Evolutionary conservation across 2,329 filamentous ascomycete genomes (phyloP), one percentile per base, ranked within the genome.

Genomic region (Kalmusia sp.): DNA sequence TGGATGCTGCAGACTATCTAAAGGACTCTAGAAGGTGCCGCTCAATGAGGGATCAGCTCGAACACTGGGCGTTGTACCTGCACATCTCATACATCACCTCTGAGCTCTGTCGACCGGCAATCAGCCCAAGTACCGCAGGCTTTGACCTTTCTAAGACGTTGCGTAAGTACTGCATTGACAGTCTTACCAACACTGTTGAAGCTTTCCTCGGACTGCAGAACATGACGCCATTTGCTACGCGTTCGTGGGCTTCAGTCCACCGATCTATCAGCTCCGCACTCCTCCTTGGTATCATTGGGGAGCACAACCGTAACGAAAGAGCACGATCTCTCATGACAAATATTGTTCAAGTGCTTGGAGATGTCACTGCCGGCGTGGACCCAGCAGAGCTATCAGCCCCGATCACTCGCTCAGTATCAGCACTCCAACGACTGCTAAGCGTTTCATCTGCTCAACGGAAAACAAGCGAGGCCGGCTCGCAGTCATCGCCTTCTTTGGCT

Each of bases 31-130:
- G 78, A 61, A 63, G 78, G 68, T 82, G 79, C 59, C 73, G 72
- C 6, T 76, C 77, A 0, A 76, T 78, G 57, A 71, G 75, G 37
- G 80, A 87, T 57, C 84, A 85, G 55, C 70, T 87, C 2, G 82
- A 87, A 65, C 81, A 85, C 55, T 83, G 85, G 69, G 83, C 82
- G 0, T 67, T 87, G 4, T 85, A 86, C 62, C 72, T 87, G 3
- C 85, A 87, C 64, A 82, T 82, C 17, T 86, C 83, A 6, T 87
- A 87, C 67, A 81, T 86, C 53, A 81, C 81, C 19, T 86, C 84
- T 4, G 85, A 87, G 70, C 80, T 87, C 27, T 87, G 83, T 64
- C 80, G 85, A 27, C 84, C 84, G 28, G 82, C 84, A 21, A 79
- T 87, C 62, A 86, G 83, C 62, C 77, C 81, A 8, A 74, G 76